Base-by-base conservation (phyloP, 1,139 yeast genomes). In the Yamadazyma siamensis region DNA sequence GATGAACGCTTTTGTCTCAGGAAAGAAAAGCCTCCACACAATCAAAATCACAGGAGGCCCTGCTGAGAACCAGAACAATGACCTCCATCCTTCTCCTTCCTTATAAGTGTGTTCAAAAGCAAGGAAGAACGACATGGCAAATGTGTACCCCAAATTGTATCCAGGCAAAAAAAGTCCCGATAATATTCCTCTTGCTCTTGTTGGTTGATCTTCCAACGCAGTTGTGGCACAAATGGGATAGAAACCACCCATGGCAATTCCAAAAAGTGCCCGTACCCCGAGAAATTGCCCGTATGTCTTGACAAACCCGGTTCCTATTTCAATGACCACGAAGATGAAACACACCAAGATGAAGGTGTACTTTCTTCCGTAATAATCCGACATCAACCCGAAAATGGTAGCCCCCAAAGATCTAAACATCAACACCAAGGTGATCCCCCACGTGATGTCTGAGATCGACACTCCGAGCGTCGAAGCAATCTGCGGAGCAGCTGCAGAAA, bases 381-480 rank as follows among this genome's bases (percentile, higher is more conserved):
- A 76, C 21, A 74, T 55, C 33, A 73, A 61, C 26, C 94, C 94
- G 47, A 82, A 82, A 20, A 78, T 59, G 20, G 80, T 52, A 10
- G 91, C 88, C 33, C 94, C 94, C n/a, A 80, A 77, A 4, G 88
- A 77, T 45, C 94, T 70, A 42, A 83, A 63, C 89, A 84, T 81
- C 34, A 83, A 69, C 26, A 83, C 94, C 35, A 83, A 62, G 0
- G 94, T 83, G 40, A 83, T 77, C 38, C 89, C 91, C 89, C 91
- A 83, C 4, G 89, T 76, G 39, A 83, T 66, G 30, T 74, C 72
- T 20, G 72, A 68, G 22, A 74, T 73, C 10, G 64, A 43, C 18
- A 62, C 68, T 36, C 63, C 63, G 35, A 83, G 69, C 21, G 74
- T 62, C 19, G 50, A 43, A 4, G 91, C 86, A 32, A 83, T 66